Base-by-base conservation (phyloP, 2,329 filamentous ascomycete genomes). In the Ophiostoma piceae region DNA sequence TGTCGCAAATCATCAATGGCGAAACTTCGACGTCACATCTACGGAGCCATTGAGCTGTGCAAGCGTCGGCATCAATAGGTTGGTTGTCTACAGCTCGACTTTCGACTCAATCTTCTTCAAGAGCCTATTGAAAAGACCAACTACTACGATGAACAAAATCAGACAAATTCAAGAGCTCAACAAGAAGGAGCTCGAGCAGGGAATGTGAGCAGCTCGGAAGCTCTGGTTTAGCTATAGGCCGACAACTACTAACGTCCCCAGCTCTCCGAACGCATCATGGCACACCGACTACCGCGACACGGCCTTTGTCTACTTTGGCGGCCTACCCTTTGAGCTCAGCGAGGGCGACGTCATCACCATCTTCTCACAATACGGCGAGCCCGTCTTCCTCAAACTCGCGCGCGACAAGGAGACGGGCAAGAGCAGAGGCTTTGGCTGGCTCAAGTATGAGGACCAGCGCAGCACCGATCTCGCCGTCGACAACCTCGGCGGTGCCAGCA, bases 371-470 rank as follows among this genome's bases (percentile, higher is more conserved):
- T 99, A 90, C 77, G 95, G 95, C 75, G 94, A 98, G 77, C 96
- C 96, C 1, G 92, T 94, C 2, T 96, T 94, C 80, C 85, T 99
- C 71, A 96, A 97, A 76, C 87, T 99, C 14, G 89, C 90, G 66
- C 92, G 95, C 76, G 95, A 99, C 83, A 95, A 95, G 77, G 96
- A 98, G 78, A 96, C 94, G 0, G 95, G 95, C 72, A 97, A 97
- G 80, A 96, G 92, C 72, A 91, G 90, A 74, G 95, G 95, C 0
- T 99, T 98, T 77, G 93, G 91, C 2, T 99, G 96, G 85, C 85
- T 99, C 71, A 99, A 99, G 78, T 99, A 98, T 80, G 95, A 99
- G 78, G 94, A 99, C 79, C 95, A 99, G 82, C 86, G 94, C 74
- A 97, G 94, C 80, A 96, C 92, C 72, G 94, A 98, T 79, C 82